Conservation (phyloP, 192 early-diverging fungal genomes). For the Funneliformis mosseae region DNA sequence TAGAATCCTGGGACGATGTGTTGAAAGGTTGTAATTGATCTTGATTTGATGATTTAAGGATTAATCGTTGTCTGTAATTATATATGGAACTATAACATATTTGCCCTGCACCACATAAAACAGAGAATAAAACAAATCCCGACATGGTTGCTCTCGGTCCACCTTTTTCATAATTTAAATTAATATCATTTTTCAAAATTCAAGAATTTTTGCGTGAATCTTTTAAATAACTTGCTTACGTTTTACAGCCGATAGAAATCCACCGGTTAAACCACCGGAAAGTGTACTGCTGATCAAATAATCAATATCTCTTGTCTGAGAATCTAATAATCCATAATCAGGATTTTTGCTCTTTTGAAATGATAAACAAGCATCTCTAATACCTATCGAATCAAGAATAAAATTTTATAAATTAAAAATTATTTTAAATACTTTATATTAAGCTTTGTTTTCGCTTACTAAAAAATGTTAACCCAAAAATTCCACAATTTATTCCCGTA, state of each 20-base stretch:
- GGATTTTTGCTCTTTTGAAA: constrained; percentile 20
- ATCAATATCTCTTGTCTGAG: constrained; percentile 3
- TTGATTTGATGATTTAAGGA: constrained; percentile 3
- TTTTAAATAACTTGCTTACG: background rate
- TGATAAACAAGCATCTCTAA: constrained; percentile 18
- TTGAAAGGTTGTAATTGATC: background rate
- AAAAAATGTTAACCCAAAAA: constrained; percentile 20
- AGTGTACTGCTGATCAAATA: constrained; percentile 15
- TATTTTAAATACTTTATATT: background rate
- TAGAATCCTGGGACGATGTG: background rate
- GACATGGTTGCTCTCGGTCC: background rate
- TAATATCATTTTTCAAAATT: background rate
- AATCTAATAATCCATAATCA: background rate
- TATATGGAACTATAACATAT: background rate
- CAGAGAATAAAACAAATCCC: background rate
- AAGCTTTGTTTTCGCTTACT: background rate
- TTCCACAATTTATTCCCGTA: constrained; percentile 20
- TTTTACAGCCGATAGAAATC: background rate
- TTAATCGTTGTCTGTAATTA: constrained; percentile 13
- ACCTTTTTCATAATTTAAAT: background rate
- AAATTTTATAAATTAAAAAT: background rate
- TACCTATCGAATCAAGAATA: constrained; percentile 27
- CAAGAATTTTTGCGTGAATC: background rate
- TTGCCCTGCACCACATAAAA: constrained; percentile 21
- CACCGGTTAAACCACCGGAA: constrained; percentile 24